Evolutionary conservation across 2,329 filamentous ascomycete genomes (phyloP).

Genomic region (Neophaeococcomyces mojaviensis): DNA sequence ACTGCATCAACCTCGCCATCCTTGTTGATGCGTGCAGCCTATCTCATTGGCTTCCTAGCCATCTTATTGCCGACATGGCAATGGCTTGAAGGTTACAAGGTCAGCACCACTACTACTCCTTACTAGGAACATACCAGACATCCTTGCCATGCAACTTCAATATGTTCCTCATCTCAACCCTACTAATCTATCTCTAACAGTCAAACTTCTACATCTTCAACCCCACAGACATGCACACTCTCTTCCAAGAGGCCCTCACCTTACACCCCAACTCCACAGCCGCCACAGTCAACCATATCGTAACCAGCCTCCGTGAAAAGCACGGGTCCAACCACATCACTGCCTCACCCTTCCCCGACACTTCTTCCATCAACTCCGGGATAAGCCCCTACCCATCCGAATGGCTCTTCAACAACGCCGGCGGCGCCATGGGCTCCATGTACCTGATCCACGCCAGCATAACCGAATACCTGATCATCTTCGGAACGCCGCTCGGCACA

Average conservation of each 20-base stretch:
- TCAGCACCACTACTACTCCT: neutral
- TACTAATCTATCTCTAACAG: neutral
- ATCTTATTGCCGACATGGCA: conserved; percentile 7
- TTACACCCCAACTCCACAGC: conserved; percentile 38
- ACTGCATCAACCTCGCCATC: neutral
- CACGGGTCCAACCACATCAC: conserved; percentile 23
- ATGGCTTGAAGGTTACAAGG: conserved; percentile 4
- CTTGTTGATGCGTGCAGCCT: neutral
- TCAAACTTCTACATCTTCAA: conserved; percentile 22
- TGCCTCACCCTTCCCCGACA: conserved; percentile 10
- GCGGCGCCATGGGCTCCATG: conserved; percentile 80
- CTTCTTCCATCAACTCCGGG: conserved; percentile 9
- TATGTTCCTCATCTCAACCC: neutral
- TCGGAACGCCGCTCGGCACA: conserved; percentile 74
- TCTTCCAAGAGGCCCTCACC: conserved; percentile 18
- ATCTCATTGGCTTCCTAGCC: conserved; percentile 1
- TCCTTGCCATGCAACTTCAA: neutral
- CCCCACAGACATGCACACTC: conserved; percentile 17
- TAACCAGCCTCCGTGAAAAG: conserved; percentile 46
- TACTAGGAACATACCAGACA: too few species aligned
- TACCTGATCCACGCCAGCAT: conserved; percentile 75
- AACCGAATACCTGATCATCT: conserved; percentile 86
- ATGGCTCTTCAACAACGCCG: conserved; percentile 83
- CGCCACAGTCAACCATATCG: conserved; percentile 57
- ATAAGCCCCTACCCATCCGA: conserved; percentile 43